Conservation (phyloP, 2,329 filamentous ascomycete species). For the Dothistroma septosporum region DNA sequence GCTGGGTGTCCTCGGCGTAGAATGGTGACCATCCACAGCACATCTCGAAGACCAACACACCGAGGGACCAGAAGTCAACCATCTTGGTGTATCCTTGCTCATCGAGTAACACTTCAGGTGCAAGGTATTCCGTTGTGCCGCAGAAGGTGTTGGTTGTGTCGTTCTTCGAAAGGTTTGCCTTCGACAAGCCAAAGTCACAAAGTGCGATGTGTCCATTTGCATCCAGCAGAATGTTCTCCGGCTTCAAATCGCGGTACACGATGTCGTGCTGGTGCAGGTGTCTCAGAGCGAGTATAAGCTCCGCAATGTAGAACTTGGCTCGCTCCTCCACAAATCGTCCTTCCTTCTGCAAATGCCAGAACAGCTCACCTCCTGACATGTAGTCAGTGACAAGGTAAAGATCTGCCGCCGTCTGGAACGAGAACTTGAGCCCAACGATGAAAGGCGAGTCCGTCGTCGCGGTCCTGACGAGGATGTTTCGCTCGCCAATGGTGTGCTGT, state of each 20-base stretch:
- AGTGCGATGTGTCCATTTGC: constrained; percentile 97
- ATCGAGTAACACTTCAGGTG: constrained; percentile 89
- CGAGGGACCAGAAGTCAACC: constrained; percentile 99
- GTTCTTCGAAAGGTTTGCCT: constrained; percentile 94
- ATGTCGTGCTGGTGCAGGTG: constrained; percentile 97
- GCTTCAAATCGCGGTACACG: constrained; percentile 94
- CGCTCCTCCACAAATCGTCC: constrained; percentile 90
- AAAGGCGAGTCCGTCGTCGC: constrained; percentile 95
- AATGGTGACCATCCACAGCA: constrained; percentile 99
- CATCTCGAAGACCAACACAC: constrained; percentile 98
- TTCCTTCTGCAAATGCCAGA: constrained; percentile 98
- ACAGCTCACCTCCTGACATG: constrained; percentile 97
- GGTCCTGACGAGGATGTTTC: constrained; percentile 94
- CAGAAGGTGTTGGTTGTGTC: constrained; percentile 99
- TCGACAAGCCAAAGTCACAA: constrained; percentile 95
- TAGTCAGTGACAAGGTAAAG: constrained; percentile 98
- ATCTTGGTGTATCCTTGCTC: constrained; percentile 99
- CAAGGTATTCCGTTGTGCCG: constrained; percentile 94
- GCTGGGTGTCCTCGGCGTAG: constrained; percentile 97
- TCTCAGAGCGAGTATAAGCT: constrained; percentile 90
- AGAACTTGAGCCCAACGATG: constrained; percentile 97
- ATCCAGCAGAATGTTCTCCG: constrained; percentile 94
- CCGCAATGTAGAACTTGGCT: constrained; percentile 98
- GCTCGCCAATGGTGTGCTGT: constrained; percentile 91
- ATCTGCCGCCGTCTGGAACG: constrained; percentile 95